Evolutionary conservation across 2,329 filamentous ascomycete genomes (phyloP).

Genomic region (Penicillium sp.): DNA sequence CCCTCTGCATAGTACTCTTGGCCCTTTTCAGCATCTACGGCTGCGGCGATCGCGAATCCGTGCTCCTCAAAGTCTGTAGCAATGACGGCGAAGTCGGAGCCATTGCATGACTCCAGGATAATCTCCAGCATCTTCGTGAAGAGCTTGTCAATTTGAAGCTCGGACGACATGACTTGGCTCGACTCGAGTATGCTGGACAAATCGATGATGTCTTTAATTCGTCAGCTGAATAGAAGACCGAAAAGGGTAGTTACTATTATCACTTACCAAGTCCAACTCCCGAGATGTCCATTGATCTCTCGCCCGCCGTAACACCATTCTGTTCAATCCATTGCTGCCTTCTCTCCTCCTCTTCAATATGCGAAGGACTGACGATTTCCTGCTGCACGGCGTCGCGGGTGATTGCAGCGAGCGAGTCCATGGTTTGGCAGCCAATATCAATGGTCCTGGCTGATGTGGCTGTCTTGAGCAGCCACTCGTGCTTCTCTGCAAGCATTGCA

Average conservation of each 20-base stretch:
- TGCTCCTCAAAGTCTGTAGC: conserved; percentile 57
- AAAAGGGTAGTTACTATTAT: neutral
- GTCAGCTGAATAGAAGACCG: neutral
- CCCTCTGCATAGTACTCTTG: conserved; percentile 52
- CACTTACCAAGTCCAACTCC: conserved; percentile 38
- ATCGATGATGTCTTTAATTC: conserved; percentile 56
- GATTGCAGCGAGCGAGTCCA: conserved; percentile 46
- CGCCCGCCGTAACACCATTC: conserved; percentile 36
- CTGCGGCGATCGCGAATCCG: conserved; percentile 59
- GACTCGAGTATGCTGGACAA: conserved; percentile 61
- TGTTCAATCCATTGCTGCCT: conserved; percentile 44
- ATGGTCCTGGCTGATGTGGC: conserved; percentile 49
- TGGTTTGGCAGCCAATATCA: conserved; percentile 56
- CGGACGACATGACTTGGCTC: conserved; percentile 61
- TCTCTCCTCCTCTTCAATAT: conserved; percentile 38
- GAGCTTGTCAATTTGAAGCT: conserved; percentile 59
- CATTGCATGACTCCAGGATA: conserved; percentile 59
- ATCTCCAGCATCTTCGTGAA: conserved; percentile 61
- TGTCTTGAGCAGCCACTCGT: conserved; percentile 58
- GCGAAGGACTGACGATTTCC: conserved; percentile 26
- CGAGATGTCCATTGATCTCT: conserved; percentile 41
- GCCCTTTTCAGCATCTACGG: conserved; percentile 54
- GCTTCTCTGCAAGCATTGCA: conserved; percentile 53
- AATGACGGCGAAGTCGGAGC: conserved; percentile 57
- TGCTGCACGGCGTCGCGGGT: conserved; percentile 32